phyloP scores from a whole-genome alignment of 331 rosid genomes.

The Stylosanthes scabra region DNA sequence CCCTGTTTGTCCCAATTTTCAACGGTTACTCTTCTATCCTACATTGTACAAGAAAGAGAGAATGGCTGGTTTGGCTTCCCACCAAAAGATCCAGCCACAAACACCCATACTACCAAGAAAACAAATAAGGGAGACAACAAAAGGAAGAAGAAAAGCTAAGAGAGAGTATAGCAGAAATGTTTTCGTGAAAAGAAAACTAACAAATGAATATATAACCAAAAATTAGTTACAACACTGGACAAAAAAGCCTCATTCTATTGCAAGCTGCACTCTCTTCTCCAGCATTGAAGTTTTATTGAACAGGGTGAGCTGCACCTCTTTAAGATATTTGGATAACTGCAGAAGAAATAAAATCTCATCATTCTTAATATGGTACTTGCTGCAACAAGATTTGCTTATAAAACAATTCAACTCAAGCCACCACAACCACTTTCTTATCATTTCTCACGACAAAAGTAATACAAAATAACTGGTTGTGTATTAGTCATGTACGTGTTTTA shows the following conservation, averaged over 20 bases:
- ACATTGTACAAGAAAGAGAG: constrained; percentile 50
- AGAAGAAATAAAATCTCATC: constrained; percentile 15
- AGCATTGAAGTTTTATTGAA: constrained; percentile 94
- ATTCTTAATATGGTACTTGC: constrained; percentile 29
- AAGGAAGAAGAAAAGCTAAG: constrained; percentile 25
- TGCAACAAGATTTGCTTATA: neutral
- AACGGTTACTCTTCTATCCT: constrained; percentile 39
- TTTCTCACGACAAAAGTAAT: neutral
- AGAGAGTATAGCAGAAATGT: constrained; percentile 37
- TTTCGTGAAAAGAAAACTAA: constrained; percentile 38
- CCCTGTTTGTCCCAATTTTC: constrained; percentile 31
- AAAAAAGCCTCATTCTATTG: constrained; percentile 46
- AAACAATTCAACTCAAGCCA: constrained; percentile 26
- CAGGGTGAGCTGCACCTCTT: constrained; percentile 93
- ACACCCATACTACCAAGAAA: constrained; percentile 34
- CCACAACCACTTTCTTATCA: constrained; percentile 16
- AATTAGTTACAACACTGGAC: constrained; percentile 44
- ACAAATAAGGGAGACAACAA: neutral
- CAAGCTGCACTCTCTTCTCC: constrained; percentile 74
- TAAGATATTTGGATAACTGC: constrained; percentile 74
- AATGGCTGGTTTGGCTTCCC: constrained; percentile 37
- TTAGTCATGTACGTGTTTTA: neutral
- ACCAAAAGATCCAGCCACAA: constrained; percentile 32
- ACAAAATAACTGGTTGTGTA: neutral
- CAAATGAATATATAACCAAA: constrained; percentile 47